Conservation (phyloP, 1,284 basidiomycete genomes). For the Hemileia vastatrix region DNA sequence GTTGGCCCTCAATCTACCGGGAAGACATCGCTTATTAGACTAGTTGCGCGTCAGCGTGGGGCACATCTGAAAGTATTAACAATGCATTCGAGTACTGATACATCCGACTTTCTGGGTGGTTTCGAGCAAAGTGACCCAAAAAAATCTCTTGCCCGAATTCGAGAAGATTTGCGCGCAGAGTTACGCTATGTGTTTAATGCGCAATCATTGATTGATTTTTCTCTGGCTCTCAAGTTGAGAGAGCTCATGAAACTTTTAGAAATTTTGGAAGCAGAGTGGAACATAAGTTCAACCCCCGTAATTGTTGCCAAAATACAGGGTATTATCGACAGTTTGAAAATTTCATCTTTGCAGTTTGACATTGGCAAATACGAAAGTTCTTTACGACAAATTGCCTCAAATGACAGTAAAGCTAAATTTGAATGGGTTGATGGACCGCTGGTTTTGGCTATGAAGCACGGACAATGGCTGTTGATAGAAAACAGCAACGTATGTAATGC, state of each 20-base stretch:
- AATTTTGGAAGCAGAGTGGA: too few species aligned
- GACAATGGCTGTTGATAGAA: conserved; percentile 84
- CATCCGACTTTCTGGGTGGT: conserved; percentile 84
- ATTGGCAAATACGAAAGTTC: too few species aligned
- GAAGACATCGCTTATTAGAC: conserved; percentile 67
- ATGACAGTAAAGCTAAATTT: conserved; percentile 58
- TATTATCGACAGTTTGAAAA: not conserved
- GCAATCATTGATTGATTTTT: too few species aligned
- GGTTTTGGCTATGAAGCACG: conserved; percentile 70
- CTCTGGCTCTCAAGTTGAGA: too few species aligned
- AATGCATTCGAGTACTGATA: conserved; percentile 80
- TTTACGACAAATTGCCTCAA: too few species aligned
- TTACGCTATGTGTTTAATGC: too few species aligned
- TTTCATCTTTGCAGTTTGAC: too few species aligned
- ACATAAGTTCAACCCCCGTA: too few species aligned
- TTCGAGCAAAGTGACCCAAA: conserved; percentile 84
- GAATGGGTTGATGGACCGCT: conserved; percentile 97
- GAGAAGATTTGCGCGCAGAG: too few species aligned
- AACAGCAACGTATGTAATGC: conserved; percentile 90
- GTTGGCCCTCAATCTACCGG: conserved; percentile 66
- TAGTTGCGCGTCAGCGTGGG: conserved; percentile 64
- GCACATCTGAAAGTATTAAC: conserved; percentile 62
- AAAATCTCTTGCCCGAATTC: conserved; percentile 71
- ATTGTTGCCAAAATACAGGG: too few species aligned
- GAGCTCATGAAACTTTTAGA: too few species aligned